Evolutionary conservation across 306 rosid genomes (phyloP).

Genomic region (Pyrus bretschneideri): DNA sequence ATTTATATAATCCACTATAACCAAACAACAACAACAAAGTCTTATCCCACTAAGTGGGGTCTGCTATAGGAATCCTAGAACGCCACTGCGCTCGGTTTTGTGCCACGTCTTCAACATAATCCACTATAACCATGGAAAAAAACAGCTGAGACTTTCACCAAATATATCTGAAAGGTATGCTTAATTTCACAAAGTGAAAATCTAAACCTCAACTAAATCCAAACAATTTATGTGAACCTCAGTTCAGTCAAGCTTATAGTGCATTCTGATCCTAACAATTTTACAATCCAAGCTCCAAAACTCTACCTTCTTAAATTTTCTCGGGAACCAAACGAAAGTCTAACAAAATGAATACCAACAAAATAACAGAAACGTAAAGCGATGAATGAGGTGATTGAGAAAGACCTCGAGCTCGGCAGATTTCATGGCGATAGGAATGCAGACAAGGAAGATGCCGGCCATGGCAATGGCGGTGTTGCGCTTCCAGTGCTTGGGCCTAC

Average conservation of each 20-base stretch:
- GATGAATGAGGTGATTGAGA: neutral
- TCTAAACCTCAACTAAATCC: neutral
- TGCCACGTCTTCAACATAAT: too few species aligned
- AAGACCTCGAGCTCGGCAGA: constrained; percentile 94
- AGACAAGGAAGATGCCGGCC: constrained; percentile 75
- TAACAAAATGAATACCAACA: neutral
- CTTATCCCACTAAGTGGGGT: too few species aligned
- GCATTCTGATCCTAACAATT: neutral
- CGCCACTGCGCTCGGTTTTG: too few species aligned
- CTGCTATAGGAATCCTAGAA: too few species aligned
- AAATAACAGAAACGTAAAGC: neutral
- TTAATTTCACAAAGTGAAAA: neutral
- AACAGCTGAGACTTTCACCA: neutral
- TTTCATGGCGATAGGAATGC: constrained; percentile 92
- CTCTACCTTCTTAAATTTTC: neutral
- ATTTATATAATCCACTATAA: neutral
- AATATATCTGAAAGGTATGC: neutral
- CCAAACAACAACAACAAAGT: too few species aligned
- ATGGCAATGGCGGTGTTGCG: constrained; percentile 92
- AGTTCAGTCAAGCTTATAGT: neutral
- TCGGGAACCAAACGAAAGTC: neutral
- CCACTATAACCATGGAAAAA: neutral
- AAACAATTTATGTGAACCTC: neutral
- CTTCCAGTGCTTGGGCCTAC: constrained; percentile 93
- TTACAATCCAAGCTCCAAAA: neutral